These are phyloP conservation scores for Solanum chiquidenum DNA, from an alignment of 257 asterid genomes.

Conservation along the genomic window DNA sequence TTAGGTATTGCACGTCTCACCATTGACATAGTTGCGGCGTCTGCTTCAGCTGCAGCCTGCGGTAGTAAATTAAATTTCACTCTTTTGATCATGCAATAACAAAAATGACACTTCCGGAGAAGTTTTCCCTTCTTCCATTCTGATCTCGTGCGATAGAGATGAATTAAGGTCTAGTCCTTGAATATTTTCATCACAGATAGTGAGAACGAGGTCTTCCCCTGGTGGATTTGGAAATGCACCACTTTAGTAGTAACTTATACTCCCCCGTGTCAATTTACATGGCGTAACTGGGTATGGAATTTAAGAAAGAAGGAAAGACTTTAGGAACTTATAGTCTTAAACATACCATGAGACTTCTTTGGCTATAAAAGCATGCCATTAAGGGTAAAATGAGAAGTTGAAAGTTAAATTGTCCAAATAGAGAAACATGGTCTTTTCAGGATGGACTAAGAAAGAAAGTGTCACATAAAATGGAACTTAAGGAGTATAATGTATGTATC, in stretches of 20 bases:
- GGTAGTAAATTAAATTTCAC: not conserved
- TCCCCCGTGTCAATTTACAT: not conserved
- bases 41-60: slow-evolving; percentile 99
- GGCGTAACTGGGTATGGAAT: not conserved
- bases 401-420: not conserved
- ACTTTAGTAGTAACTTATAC: not conserved
- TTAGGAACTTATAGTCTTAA: not conserved
- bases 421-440: not conserved
- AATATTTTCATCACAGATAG: not conserved
- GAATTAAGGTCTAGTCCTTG: not conserved
- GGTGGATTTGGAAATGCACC: not conserved
- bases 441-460: not conserved
- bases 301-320: not conserved
- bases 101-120: not conserved
- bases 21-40: slow-evolving; percentile 92
- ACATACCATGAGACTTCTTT: not conserved
- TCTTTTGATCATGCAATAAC: not conserved
- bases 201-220: not conserved
- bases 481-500: not conserved
- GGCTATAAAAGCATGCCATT: not conserved
- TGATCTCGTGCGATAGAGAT: not conserved
- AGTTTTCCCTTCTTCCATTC: not conserved
- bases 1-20: slow-evolving; percentile 61
- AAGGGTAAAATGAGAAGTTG: not conserved
- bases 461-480: not conserved